These are phyloP conservation scores for Cenchrus purpureus DNA, from an alignment of 176 grass and related monocot species.

Conservation along the genomic window DNA sequence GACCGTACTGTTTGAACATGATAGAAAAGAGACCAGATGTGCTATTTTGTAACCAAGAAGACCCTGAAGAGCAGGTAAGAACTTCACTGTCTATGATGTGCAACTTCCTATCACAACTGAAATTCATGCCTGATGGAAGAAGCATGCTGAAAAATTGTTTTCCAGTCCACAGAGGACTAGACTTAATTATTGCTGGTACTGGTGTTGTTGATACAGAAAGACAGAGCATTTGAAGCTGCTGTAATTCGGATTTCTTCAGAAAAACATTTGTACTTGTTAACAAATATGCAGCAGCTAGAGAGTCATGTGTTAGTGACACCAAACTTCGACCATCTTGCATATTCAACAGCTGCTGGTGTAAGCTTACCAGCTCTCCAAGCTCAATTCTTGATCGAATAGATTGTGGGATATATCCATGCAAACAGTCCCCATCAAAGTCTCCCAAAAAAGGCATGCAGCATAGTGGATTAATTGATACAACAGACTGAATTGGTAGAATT, in stretches of 20 bases:
- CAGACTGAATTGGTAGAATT: slow-evolving; percentile 62
- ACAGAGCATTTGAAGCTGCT: slow-evolving; percentile 79
- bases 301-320: slow-evolving; percentile 85
- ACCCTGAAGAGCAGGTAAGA: slow-evolving; percentile 51
- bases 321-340: slow-evolving; percentile 82
- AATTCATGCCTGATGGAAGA: slow-evolving; percentile 66
- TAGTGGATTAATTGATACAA: slow-evolving; percentile 77
- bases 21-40: slow-evolving; percentile 63
- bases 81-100: slow-evolving; percentile 55
- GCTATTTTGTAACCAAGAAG: slow-evolving; percentile 67
- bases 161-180: slow-evolving; percentile 70
- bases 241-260: slow-evolving; percentile 68
- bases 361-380: slow-evolving; percentile 67
- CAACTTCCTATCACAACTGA: slow-evolving; percentile 48
- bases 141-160: slow-evolving; percentile 81
- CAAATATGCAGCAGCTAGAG: slow-evolving; percentile 68
- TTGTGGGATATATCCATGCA: slow-evolving; percentile 94
- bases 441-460: slow-evolving; percentile 83
- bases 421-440: slow-evolving; percentile 96
- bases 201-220: slow-evolving; percentile 36
- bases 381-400: slow-evolving; percentile 74
- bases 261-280: slow-evolving; percentile 56
- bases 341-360: slow-evolving; percentile 74
- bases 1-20: slow-evolving; percentile 71
- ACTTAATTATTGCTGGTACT: slow-evolving; percentile 51